Evolutionary conservation across 108 stramenopile genomes (phyloP), one percentile per base, ranked within the genome.

Genomic region (Licmophora abbreviata): DNA sequence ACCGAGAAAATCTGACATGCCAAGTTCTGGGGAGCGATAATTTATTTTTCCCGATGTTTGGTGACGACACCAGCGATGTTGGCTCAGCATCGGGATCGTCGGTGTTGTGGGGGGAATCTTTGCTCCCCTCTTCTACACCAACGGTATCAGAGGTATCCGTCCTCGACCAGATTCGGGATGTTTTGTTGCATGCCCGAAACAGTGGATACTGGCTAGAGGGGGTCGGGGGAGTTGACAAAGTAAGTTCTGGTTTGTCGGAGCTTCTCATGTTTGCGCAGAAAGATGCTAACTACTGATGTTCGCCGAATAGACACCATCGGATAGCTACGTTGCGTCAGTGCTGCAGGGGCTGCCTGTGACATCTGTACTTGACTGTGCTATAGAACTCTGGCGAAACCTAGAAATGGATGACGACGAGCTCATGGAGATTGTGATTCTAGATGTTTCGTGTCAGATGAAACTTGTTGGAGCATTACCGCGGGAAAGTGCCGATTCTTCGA

Each of bases 331-430:
- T 10, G 66, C 73, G 6, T 57, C 68, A 1, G 77, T 59, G 10
- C 64, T 92, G 18, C 31, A 59, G 4, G 80, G 74, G 31, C 71
- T 87, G 22, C 85, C 85, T 26, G 41, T 92, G 22, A 83, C 85
- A 32, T 56, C 68, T 27, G 71, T 77, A 0, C 62, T 92, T 21
- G 79, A 83, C 44, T 73, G 78, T 61, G 81, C 60, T 24, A 85
- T 92, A 15, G 85, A 87, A 40, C 72, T 85, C 7, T 92, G 90
- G 90, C 63, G 81, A 43, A 69, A 76, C 27, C 49, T 77, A 15
- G 81, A 81, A 61, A 85, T 87, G 44, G 79, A 80, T 48, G 90
- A 92, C 52, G 85, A 87, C 46, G 85, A 92, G 44, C 58, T 92
- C 14, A 50, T 86, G 12, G 82, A 87, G 53, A 74, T 87, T 41